A percentile compares a stretch with the other conserved stretches of the same genome.
Conservation (phyloP, 108 stramenopile genomes). For the Chaetoceros muelleri region DNA sequence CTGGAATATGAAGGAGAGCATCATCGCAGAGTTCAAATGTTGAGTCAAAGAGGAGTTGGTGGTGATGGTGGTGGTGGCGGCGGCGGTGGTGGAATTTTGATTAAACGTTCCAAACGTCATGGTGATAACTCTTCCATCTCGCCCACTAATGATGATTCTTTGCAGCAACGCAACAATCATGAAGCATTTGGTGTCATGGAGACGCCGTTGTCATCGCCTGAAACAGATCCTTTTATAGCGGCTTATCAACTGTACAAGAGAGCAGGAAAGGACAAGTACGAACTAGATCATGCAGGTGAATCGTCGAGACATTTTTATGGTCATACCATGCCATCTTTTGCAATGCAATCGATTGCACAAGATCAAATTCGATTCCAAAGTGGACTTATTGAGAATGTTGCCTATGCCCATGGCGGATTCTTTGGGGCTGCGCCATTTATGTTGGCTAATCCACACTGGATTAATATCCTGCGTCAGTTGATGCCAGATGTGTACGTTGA, state of each 20-base stretch:
- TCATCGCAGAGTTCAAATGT: neutral
- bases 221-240: neutral
- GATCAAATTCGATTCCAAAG: constrained; percentile 55
- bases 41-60: neutral
- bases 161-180: too few species aligned
- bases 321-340: constrained; percentile 31
- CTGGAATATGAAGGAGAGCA: neutral
- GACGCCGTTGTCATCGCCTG: neutral
- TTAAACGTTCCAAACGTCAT: too few species aligned
- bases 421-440: constrained; percentile 85
- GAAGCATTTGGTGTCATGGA: neutral
- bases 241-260: neutral
- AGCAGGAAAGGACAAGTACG: neutral
- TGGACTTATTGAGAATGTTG: constrained; percentile 51
- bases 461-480: constrained; percentile 49
- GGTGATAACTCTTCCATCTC: neutral
- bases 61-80: too few species aligned
- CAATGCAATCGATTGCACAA: constrained; percentile 44
- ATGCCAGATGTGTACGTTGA: constrained; percentile 85
- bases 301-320: constrained; percentile 5
- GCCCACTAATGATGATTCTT: neutral
- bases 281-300: neutral
- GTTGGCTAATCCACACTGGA: constrained; percentile 70
- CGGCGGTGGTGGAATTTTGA: too few species aligned
- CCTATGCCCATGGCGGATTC: constrained; percentile 82